Percentiles rank a stretch among this genome's conserved stretches.
These are phyloP conservation scores for Boletus eberwhitei DNA, from an alignment of 768 basidiomycete genomes.

Conservation along the genomic window DNA sequence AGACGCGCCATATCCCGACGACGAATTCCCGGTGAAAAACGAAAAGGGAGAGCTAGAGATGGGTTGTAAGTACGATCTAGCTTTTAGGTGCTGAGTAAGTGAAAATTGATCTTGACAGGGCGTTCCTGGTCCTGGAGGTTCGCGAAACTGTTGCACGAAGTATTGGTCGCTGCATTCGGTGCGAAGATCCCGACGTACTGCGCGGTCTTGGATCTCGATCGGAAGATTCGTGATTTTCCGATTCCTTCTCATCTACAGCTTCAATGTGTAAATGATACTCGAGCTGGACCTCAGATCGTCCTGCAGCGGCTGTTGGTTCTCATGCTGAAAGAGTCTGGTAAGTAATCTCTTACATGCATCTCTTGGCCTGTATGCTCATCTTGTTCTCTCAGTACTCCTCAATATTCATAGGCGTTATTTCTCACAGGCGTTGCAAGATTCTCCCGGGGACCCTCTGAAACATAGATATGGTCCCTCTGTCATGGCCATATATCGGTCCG, in stretches of 20 bases:
- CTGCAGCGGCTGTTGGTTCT: constrained; percentile 46
- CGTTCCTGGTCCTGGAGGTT: constrained; percentile 56
- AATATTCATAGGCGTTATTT: constrained; percentile 69
- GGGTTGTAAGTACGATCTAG: constrained; percentile 38
- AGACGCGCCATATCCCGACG: constrained; percentile 54
- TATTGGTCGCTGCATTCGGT: constrained; percentile 51
- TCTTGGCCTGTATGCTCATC: neutral
- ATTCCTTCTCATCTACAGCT: constrained; percentile 48
- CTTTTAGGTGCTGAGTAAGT: neutral
- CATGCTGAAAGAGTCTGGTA: constrained; percentile 49
- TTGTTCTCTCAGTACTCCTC: constrained; percentile 45
- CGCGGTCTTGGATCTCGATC: constrained; percentile 55
- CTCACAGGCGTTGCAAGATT: constrained; percentile 61
- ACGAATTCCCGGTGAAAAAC: constrained; percentile 34
- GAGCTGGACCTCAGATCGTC: constrained; percentile 19
- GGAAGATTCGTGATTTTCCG: constrained; percentile 56
- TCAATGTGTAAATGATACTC: constrained; percentile 16
- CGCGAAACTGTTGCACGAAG: constrained; percentile 47
- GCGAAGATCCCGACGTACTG: constrained; percentile 50
- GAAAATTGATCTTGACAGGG: constrained; percentile 35
- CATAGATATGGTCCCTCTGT: constrained; percentile 69
- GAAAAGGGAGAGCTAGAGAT: constrained; percentile 36
- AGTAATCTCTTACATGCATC: constrained; percentile 10
- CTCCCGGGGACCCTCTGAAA: constrained; percentile 50
- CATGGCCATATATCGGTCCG: constrained; percentile 67